Conservation (phyloP, 2,329 filamentous ascomycete genomes). For the Raffaelea ambrosiae region DNA sequence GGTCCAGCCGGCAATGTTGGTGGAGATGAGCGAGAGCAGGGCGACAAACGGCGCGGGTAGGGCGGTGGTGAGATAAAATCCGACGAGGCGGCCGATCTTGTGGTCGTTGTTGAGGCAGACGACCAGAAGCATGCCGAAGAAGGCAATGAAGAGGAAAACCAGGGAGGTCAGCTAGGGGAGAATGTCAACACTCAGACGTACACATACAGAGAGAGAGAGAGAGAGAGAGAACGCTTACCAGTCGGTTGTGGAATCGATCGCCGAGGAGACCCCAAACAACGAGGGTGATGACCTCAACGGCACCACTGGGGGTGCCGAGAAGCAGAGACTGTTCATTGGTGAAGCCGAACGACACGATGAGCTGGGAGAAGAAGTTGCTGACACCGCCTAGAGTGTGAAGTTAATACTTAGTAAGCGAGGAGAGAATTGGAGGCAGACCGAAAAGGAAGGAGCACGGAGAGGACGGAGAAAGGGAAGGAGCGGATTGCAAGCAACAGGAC, state of each 20-base stretch:
- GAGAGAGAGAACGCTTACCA: conserved; percentile 22
- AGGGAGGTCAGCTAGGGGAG: conserved; percentile 37
- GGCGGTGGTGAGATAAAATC: conserved; percentile 57
- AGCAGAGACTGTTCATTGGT: conserved; percentile 53
- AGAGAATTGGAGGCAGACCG: not conserved
- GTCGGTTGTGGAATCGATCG: conserved; percentile 45
- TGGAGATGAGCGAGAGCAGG: conserved; percentile 52
- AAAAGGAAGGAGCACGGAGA: not conserved
- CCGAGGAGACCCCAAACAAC: conserved; percentile 35
- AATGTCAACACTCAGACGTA: conserved; percentile 4
- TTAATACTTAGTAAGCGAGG: no score
- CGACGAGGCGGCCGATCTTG: conserved; percentile 49
- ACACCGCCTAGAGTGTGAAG: conserved; percentile 16
- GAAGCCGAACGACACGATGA: conserved; percentile 52
- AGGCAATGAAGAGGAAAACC: conserved; percentile 39
- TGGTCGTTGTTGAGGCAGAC: conserved; percentile 50
- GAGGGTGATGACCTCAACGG: conserved; percentile 39
- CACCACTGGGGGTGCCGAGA: conserved; percentile 57
- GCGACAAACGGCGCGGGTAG: conserved; percentile 55
- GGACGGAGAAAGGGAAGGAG: conserved; percentile 3
- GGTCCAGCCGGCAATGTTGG: conserved; percentile 49
- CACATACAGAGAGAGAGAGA: conserved; percentile 8
- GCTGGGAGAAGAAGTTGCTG: conserved; percentile 30
- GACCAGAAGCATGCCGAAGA: conserved; percentile 57
- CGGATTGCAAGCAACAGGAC: not conserved